Evolutionary conservation across 1,284 basidiomycete genomes (phyloP).

Genomic region (Neotropicomus parvogracilis): DNA sequence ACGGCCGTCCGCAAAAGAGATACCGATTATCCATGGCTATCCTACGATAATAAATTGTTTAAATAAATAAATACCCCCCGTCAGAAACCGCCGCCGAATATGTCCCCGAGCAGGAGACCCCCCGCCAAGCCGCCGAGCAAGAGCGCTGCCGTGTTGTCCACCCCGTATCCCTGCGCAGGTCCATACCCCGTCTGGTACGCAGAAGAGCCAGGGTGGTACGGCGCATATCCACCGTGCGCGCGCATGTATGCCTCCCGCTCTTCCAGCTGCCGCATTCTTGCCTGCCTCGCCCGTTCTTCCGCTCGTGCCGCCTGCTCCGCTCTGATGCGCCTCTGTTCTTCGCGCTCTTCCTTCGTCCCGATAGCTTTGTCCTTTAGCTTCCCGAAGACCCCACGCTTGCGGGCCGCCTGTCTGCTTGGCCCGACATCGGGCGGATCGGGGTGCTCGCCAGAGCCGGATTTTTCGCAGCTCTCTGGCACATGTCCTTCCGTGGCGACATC

Average conservation of each 20-base stretch:
- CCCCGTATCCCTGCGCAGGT: neutral
- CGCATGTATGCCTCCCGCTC: constrained; percentile 40
- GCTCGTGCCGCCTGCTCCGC: constrained; percentile 34
- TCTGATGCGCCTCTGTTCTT: constrained; percentile 40
- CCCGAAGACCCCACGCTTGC: constrained; percentile 52
- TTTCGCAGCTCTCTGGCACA: constrained; percentile 23
- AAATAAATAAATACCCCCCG: neutral
- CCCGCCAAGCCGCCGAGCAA: constrained; percentile 56
- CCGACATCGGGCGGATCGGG: neutral
- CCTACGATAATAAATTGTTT: too few species aligned
- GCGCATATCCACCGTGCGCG: constrained; percentile 33
- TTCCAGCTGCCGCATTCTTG: constrained; percentile 19
- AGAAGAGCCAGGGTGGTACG: constrained; percentile 24
- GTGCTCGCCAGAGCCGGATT: constrained; percentile 1
- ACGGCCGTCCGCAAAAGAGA: neutral
- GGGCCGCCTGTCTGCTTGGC: constrained; percentile 12
- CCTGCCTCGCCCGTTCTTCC: constrained; percentile 17
- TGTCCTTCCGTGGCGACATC: constrained; percentile 26
- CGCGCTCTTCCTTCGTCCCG: constrained; percentile 61
- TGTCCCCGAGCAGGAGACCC: constrained; percentile 54
- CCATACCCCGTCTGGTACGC: neutral
- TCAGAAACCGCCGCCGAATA: constrained; percentile 34
- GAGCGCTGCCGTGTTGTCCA: constrained; percentile 24
- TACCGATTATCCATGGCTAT: too few species aligned
- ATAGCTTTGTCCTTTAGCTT: constrained; percentile 61